Evolutionary conservation across 176 grass and related monocot genomes (phyloP).

Genomic region (Aechmea fasciata): DNA sequence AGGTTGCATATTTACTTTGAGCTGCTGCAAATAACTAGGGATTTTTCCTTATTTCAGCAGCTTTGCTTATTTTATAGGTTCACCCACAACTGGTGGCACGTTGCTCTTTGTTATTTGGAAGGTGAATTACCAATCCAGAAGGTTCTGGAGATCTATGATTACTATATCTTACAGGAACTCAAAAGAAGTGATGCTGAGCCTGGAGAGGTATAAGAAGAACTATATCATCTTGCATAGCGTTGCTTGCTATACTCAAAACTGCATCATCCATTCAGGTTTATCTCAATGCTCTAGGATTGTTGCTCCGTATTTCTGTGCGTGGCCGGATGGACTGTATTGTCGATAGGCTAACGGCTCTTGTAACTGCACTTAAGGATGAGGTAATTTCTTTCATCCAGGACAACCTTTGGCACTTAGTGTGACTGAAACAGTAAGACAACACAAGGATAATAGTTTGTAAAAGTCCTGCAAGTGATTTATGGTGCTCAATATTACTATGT

Average conservation of each 20-base stretch:
- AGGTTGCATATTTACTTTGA: not conserved
- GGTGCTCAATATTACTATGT: too few species aligned
- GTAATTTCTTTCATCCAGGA: constrained; percentile 6
- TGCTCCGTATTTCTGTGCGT: constrained; percentile 44
- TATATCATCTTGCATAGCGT: constrained; percentile 5
- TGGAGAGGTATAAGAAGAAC: constrained; percentile 36
- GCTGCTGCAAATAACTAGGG: not conserved
- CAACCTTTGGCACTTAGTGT: not conserved
- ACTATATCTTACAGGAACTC: constrained; percentile 54
- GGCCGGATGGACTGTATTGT: constrained; percentile 27
- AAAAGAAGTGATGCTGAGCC: constrained; percentile 47
- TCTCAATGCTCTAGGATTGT: constrained; percentile 62
- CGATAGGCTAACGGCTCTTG: constrained; percentile 31
- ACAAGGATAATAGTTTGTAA: not conserved
- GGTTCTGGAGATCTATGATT: constrained; percentile 62
- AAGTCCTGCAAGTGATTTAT: too few species aligned
- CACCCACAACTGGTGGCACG: constrained; percentile 79
- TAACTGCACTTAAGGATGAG: constrained; percentile 39
- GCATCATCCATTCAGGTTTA: constrained; percentile 65
- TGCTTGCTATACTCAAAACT: constrained; percentile 19
- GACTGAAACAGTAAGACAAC: not conserved
- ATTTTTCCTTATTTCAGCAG: constrained; percentile 5
- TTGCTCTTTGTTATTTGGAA: constrained; percentile 78
- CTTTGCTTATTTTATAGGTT: constrained; percentile 22
- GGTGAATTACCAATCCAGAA: constrained; percentile 40